Evolutionary conservation across 306 rosid species (phyloP).

Genomic region (Casuarina cunninghamiana): DNA sequence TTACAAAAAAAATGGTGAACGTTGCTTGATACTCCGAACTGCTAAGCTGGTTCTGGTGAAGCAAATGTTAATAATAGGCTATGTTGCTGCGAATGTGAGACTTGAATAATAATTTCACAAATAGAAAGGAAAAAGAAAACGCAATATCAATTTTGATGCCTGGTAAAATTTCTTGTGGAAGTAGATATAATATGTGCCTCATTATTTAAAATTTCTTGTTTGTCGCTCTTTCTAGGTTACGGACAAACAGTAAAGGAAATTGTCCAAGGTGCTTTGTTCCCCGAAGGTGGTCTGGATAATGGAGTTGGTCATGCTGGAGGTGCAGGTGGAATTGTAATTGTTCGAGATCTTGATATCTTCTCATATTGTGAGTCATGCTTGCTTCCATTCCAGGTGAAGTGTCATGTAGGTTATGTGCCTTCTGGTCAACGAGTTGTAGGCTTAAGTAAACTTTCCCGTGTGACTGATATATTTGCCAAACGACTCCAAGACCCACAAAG

Average conservation of each 20-base stretch:
- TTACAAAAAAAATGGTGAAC: no score
- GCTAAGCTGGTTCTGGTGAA: neutral
- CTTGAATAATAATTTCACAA: neutral
- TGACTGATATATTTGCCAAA: slow-evolving; percentile 58
- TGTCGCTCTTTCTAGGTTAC: slow-evolving; percentile 56
- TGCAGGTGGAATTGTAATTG: slow-evolving; percentile 91
- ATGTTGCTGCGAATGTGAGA: neutral
- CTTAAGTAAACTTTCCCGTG: slow-evolving; percentile 91
- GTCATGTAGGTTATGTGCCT: slow-evolving; percentile 94
- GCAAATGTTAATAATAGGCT: neutral
- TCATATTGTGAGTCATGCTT: slow-evolving; percentile 93
- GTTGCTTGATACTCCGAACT: neutral
- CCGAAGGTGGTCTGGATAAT: slow-evolving; percentile 82
- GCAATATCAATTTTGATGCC: neutral
- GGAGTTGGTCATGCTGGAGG: slow-evolving; percentile 90
- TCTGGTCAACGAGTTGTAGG: slow-evolving; percentile 82
- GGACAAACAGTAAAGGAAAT: slow-evolving; percentile 74
- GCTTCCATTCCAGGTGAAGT: slow-evolving; percentile 90
- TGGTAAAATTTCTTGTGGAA: neutral
- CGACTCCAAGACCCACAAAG: slow-evolving; percentile 76
- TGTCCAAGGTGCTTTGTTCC: slow-evolving; percentile 88
- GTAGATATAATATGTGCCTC: neutral
- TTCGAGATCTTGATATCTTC: slow-evolving; percentile 81
- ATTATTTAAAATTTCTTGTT: slow-evolving; percentile 2
- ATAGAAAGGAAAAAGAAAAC: neutral